Evolutionary conservation across 805 yeast genomes (phyloP).

Genomic region (Ogataea sp.): DNA sequence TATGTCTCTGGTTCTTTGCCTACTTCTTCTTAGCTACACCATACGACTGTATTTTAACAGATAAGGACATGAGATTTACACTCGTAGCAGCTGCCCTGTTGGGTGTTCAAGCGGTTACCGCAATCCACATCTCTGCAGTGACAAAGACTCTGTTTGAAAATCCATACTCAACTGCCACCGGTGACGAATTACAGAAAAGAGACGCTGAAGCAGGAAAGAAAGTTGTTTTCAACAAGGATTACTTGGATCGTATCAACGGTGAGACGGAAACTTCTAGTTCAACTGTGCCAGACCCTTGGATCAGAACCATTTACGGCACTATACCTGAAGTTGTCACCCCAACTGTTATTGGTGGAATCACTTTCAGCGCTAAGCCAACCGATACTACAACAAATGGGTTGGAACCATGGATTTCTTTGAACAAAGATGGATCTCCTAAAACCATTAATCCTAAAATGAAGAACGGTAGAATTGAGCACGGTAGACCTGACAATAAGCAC

Average conservation of each 20-base stretch:
- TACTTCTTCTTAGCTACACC: no score
- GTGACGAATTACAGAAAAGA: neutral
- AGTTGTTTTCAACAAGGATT: neutral
- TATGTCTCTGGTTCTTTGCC: no score
- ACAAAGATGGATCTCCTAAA: slow-evolving; percentile 72
- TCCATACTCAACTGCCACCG: no score
- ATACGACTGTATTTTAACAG: no score
- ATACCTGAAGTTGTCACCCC: slow-evolving; percentile 55
- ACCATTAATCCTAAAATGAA: slow-evolving; percentile 72
- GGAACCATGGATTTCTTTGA: slow-evolving; percentile 74
- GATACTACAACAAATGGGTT: slow-evolving; percentile 48
- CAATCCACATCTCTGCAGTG: no score
- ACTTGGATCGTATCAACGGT: neutral
- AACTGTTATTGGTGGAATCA: slow-evolving; percentile 54
- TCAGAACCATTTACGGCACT: slow-evolving; percentile 56
- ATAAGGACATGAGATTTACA: no score
- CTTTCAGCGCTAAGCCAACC: slow-evolving; percentile 64
- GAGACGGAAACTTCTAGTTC: neutral
- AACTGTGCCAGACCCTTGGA: slow-evolving; percentile 50
- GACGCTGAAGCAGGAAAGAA: neutral
- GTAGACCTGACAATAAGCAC: slow-evolving; percentile 65
- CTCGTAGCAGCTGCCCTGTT: no score
- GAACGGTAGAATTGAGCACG: slow-evolving; percentile 60
- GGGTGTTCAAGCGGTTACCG: no score
- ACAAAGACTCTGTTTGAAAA: no score